Evolutionary conservation across 257 asterid species (phyloP), one percentile per base, ranked within the genome.

Genomic region (Solanum medicagineum): DNA sequence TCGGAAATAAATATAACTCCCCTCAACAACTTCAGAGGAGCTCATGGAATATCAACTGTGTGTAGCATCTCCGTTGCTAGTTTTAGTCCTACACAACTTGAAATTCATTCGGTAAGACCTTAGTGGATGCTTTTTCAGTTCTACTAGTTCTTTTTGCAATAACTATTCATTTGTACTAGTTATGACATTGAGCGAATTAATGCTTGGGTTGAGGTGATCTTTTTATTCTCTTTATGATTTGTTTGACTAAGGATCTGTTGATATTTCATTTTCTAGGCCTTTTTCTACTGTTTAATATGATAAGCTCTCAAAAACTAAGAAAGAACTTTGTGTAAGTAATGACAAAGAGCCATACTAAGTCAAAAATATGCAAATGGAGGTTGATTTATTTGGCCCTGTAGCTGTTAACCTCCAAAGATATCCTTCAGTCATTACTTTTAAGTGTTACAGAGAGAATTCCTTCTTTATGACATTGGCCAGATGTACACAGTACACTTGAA

Each of bases 1-100:
- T 88, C 92, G 83, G 95, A 90, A 86, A 84, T 83, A 77, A 86
- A 91, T 90, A 86, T 88, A 86, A 87, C 88, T 83, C 95, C 95
- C 32, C 6, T 85, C 86, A 91, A 88, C 85, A 88, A 90, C 86
- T 96, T 96, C 91, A 96, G 93, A 91, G 98, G 97, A 85, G 98
- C 96, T 89, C 99, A 96, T 92, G 99, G 99, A 70, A 95, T 96
- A 89, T 96, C 99, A 85, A 93, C 93, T 81, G 97, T 96, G 81
- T 92, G 94, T 92, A 94, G 98, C 88, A 92, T 94, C 83, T 87
- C 94, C 77, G 84, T 95, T 77, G 87, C 86, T 77, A 74, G 95
- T 44, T 88, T 85, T 85, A 73, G 87, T 91, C 89, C 91, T 70
- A 89, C 88, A 88, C 93, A 93, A 91, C 92, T 94, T 81, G 95